A percentile compares a stretch with the other conserved stretches of the same genome.
Evolutionary conservation across 352 stramenopile species (phyloP).

Genomic region (Globisporangium polare): DNA sequence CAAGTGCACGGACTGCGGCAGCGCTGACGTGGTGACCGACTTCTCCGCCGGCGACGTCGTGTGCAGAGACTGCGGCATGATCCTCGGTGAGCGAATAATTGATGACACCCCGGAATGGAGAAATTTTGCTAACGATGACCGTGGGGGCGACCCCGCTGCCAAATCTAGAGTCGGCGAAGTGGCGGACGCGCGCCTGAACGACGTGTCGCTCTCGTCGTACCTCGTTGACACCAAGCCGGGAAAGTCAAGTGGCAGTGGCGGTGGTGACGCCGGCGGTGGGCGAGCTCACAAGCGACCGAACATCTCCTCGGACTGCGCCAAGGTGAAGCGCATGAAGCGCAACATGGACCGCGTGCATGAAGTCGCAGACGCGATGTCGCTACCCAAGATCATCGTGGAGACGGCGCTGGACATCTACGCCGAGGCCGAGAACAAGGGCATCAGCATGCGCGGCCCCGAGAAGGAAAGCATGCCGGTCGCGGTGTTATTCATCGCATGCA

Average conservation of each 20-base stretch:
- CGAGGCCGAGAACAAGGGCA: conserved; percentile 57
- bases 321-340: conserved; percentile 63
- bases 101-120: conserved; percentile 86
- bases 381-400: conserved; percentile 73
- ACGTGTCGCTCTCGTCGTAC: conserved; percentile 60
- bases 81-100: conserved; percentile 86
- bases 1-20: conserved; percentile 64
- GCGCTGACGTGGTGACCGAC: conserved; percentile 75
- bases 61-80: conserved; percentile 76
- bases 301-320: conserved; percentile 51
- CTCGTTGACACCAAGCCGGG: conserved; percentile 56
- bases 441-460: conserved; percentile 60
- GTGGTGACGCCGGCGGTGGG: conserved; percentile 16
- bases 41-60: conserved; percentile 78
- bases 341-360: conserved; percentile 65
- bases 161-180: conserved; percentile 81
- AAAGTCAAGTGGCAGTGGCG: conserved; percentile 12
- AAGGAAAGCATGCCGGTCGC: conserved; percentile 64
- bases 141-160: conserved; percentile 64
- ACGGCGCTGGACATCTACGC: conserved; percentile 67
- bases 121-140: conserved; percentile 87
- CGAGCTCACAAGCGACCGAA: conserved; percentile 53
- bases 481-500: conserved; percentile 71
- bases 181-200: conserved; percentile 55
- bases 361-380: conserved; percentile 55